phyloP scores from a whole-genome alignment of 192 early-diverging fungal species.

The Powellomyces hirtus region DNA sequence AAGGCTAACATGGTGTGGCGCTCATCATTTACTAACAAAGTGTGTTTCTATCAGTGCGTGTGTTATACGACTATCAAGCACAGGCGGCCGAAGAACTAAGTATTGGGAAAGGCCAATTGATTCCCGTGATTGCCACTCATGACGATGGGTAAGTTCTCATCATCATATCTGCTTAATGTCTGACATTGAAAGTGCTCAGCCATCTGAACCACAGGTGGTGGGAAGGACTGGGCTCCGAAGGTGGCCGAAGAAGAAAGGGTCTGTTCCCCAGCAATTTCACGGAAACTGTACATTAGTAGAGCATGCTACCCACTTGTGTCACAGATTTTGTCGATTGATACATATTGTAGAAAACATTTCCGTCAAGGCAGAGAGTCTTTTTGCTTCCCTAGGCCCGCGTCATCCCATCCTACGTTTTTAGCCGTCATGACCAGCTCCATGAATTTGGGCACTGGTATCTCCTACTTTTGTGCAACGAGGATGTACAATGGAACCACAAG shows the following conservation, averaged over 20 bases:
- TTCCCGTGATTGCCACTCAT: constrained; percentile 52
- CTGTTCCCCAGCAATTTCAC: constrained; percentile 56
- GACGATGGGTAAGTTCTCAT: constrained; percentile 50
- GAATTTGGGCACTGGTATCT: no score
- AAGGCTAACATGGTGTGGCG: neutral
- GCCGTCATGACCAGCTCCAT: no score
- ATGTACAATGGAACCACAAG: no score
- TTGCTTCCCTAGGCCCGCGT: no score
- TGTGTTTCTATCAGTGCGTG: constrained; percentile 35
- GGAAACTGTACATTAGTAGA: constrained; percentile 32
- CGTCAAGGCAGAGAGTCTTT: no score
- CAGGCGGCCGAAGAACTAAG: constrained; percentile 53
- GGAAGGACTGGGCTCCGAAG: constrained; percentile 44
- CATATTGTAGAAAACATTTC: no score
- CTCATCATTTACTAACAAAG: neutral
- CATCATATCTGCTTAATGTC: neutral
- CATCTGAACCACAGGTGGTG: constrained; percentile 40
- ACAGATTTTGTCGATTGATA: no score
- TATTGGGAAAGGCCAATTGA: constrained; percentile 44
- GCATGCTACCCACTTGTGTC: no score
- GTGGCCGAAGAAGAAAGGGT: constrained; percentile 41
- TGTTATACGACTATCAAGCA: constrained; percentile 48
- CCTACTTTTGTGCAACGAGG: no score
- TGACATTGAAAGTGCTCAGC: neutral
- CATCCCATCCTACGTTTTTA: no score